Percentiles rank a stretch among this genome's conserved stretches.
phyloP scores from a whole-genome alignment of 2,329 filamentous ascomycete species.

The Didymella pomorum region DNA sequence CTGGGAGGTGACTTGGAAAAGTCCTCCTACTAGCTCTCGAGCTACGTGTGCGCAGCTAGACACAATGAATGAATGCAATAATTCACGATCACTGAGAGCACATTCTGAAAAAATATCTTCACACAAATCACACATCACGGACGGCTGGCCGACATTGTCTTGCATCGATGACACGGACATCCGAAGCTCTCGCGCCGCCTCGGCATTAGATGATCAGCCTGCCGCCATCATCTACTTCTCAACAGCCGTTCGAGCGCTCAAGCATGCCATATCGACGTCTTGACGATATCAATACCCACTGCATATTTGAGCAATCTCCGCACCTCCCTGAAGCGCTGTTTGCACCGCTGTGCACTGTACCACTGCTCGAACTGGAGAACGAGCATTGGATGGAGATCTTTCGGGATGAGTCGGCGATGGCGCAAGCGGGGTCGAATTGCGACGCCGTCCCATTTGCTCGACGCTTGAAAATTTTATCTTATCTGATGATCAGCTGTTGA shows the following conservation, averaged over 20 bases:
- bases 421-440: background rate
- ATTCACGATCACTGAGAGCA: background rate
- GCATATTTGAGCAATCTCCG: no score
- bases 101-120: no score
- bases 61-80: slow-evolving; percentile 10
- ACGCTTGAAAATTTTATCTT: slow-evolving; percentile 6
- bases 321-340: background rate
- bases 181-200: background rate
- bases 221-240: background rate
- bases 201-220: background rate
- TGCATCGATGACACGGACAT: background rate
- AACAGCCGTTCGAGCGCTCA: background rate
- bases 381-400: slow-evolving; percentile 12
- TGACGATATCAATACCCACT: no score
- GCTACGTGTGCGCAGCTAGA: slow-evolving; percentile 1
- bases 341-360: background rate
- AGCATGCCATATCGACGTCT: background rate
- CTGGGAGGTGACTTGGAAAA: background rate
- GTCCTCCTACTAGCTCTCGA: background rate
- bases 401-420: slow-evolving; percentile 15
- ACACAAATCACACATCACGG: background rate
- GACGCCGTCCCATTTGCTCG: background rate
- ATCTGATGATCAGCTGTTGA: slow-evolving; percentile 5
- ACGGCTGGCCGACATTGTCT: background rate
- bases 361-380: slow-evolving; percentile 5